These are phyloP conservation scores for Discostella stelligera DNA, from an alignment of 352 stramenopile genomes.

Conservation along the genomic window DNA sequence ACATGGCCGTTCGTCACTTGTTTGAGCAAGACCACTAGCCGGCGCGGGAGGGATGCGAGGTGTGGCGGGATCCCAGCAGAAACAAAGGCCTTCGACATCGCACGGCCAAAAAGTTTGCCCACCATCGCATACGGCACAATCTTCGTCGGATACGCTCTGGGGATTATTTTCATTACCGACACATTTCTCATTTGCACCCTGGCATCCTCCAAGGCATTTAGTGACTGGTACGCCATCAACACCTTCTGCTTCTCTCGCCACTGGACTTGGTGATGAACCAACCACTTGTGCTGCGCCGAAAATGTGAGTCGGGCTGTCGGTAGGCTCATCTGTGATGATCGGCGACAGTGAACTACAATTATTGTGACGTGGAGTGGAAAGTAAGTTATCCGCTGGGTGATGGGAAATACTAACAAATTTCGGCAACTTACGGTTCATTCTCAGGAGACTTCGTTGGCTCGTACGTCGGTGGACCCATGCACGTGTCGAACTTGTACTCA, in stretches of 20 bases:
- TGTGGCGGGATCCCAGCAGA: conserved; percentile 47
- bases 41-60: conserved; percentile 49
- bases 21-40: conserved; percentile 31
- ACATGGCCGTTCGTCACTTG: conserved; percentile 45
- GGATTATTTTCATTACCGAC: conserved; percentile 59
- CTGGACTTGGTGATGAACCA: conserved; percentile 1
- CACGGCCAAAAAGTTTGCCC: conserved; percentile 62
- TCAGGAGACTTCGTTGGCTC: conserved; percentile 19
- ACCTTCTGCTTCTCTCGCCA: conserved; percentile 18
- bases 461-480: conserved; percentile 33
- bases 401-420: neutral
- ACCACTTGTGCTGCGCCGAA: conserved; percentile 40
- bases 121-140: conserved; percentile 17
- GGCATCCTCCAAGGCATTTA: conserved; percentile 44
- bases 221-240: conserved; percentile 31
- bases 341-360: conserved; percentile 15
- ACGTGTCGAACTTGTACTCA: conserved; percentile 47
- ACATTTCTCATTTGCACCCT: conserved; percentile 30
- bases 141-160: conserved; percentile 42
- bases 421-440: conserved; percentile 12
- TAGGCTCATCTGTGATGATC: conserved; percentile 12
- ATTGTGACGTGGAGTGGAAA: neutral
- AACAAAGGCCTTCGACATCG: conserved; percentile 56
- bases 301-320: conserved; percentile 24
- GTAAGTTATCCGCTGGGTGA: neutral